These are phyloP conservation scores for Cercospora sp. DNA, from an alignment of 2,329 filamentous ascomycete species.

Conservation along the genomic window DNA sequence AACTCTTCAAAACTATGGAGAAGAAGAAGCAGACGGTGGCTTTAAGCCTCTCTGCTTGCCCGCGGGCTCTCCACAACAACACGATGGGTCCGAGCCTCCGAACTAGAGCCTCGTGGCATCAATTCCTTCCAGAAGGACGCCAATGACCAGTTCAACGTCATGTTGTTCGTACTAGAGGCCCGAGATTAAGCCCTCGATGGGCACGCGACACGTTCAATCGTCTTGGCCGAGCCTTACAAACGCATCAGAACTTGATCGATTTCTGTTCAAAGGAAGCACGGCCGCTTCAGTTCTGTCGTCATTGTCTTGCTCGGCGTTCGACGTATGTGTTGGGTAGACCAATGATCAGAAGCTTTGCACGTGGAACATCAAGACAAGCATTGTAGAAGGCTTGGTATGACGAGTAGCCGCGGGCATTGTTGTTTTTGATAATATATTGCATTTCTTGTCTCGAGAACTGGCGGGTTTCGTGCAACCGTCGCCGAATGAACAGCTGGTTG, in stretches of 20 bases:
- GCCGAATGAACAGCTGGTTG: too few species aligned
- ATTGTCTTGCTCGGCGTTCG: slow-evolving; percentile 6
- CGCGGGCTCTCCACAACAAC: slow-evolving; percentile 2
- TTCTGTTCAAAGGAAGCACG: neutral
- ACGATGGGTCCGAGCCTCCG: neutral
- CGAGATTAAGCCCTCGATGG: neutral
- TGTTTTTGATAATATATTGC: neutral
- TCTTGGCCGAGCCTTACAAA: neutral
- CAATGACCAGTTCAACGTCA: slow-evolving; percentile 1
- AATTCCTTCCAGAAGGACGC: neutral
- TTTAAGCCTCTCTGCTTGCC: neutral
- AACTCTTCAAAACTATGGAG: neutral
- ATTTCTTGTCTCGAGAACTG: neutral
- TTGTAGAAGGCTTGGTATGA: slow-evolving; percentile 9
- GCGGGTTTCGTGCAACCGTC: neutral
- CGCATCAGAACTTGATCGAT: neutral
- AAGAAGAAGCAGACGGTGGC: neutral
- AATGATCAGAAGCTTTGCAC: neutral
- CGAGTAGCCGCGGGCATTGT: neutral
- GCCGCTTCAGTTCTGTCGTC: slow-evolving; percentile 8
- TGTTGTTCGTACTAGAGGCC: neutral
- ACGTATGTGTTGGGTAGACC: neutral
- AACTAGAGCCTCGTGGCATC: neutral
- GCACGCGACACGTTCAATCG: neutral
- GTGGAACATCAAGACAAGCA: slow-evolving; percentile 6